Conservation (phyloP, 164 flowering plant species). For the Piper longum region DNA sequence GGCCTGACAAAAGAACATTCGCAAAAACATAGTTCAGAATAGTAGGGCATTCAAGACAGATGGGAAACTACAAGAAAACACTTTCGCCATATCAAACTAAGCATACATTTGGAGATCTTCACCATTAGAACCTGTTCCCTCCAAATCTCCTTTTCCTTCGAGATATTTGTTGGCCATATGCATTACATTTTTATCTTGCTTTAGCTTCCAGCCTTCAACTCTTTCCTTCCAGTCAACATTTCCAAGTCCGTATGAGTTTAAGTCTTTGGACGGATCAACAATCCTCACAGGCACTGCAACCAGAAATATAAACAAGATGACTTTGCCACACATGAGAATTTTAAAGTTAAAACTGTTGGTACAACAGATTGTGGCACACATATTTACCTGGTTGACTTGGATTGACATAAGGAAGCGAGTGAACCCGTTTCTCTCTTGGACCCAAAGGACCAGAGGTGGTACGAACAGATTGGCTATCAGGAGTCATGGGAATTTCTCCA, state of each 20-base stretch:
- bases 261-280: slow-evolving; percentile 89
- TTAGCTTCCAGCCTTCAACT: slow-evolving; percentile 95
- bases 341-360: neutral
- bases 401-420: slow-evolving; percentile 68
- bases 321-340: too few species aligned
- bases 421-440: slow-evolving; percentile 60
- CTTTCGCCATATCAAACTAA: neutral
- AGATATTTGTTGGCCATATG: slow-evolving; percentile 53
- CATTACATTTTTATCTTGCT: slow-evolving; percentile 74
- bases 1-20: slow-evolving; percentile 37
- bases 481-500: slow-evolving; percentile 82
- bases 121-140: slow-evolving; percentile 97
- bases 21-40: neutral
- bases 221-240: slow-evolving; percentile 99
- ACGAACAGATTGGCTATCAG: slow-evolving; percentile 74
- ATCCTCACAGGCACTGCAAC: slow-evolving; percentile 83
- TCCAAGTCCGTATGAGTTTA: slow-evolving; percentile 92
- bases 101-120: slow-evolving; percentile 92
- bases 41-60: neutral
- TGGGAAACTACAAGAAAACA: neutral
- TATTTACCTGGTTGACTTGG: slow-evolving; percentile 86
- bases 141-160: slow-evolving; percentile 82
- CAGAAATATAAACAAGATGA: neutral
- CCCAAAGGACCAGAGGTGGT: slow-evolving; percentile 93
- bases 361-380: neutral